Percentiles rank a stretch among this genome's conserved stretches.
phyloP scores from a whole-genome alignment of 768 basidiomycete species.

The Lentinula lateritia region DNA sequence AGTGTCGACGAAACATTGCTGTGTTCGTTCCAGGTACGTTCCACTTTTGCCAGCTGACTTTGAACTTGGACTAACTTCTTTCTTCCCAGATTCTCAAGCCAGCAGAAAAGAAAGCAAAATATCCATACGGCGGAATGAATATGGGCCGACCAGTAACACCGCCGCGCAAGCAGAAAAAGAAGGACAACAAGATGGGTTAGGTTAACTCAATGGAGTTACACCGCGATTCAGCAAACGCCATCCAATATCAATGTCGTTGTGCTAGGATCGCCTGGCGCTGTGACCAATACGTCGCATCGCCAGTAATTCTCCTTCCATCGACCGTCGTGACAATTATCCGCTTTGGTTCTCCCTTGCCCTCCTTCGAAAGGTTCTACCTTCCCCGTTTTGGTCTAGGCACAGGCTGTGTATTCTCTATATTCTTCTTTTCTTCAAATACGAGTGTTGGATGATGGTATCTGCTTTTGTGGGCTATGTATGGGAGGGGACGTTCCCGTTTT shows the following conservation, averaged over 20 bases:
- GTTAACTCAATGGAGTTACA: constrained; percentile 10
- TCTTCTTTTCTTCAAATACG: neutral
- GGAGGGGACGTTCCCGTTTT: neutral
- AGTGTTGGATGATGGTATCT: neutral
- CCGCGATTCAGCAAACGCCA: constrained; percentile 1
- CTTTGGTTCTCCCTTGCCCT: neutral
- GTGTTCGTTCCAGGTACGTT: constrained; percentile 90
- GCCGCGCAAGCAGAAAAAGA: constrained; percentile 97
- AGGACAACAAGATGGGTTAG: constrained; percentile 67
- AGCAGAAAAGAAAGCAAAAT: constrained; percentile 97
- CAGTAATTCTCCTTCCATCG: constrained; percentile 2
- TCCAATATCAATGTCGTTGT: neutral
- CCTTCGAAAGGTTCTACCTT: neutral
- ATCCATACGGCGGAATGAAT: constrained; percentile 83
- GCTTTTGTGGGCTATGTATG: neutral
- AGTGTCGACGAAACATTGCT: constrained; percentile 95
- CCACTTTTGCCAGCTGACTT: neutral
- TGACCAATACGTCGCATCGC: neutral
- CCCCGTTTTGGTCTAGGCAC: constrained; percentile 1
- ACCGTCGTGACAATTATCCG: neutral
- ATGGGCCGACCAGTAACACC: constrained; percentile 89
- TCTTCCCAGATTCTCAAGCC: constrained; percentile 86
- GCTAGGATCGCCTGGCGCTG: neutral
- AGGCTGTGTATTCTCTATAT: constrained; percentile 2
- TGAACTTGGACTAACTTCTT: neutral